phyloP scores from a whole-genome alignment of 1,284 basidiomycete species.

The Sanguinoderma infundibulare region DNA sequence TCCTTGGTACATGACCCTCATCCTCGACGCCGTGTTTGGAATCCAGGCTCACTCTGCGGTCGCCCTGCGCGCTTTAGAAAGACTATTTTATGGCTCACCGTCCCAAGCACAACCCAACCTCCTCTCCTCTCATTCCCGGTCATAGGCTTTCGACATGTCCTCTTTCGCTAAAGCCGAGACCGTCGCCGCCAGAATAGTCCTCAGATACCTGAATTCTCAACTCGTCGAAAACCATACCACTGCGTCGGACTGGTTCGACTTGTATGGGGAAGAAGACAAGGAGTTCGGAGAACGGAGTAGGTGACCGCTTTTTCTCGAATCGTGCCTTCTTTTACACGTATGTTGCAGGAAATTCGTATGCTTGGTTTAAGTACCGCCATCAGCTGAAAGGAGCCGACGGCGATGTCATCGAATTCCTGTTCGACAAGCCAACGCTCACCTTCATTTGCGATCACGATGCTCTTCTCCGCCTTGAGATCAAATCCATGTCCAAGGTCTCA shows the following conservation, averaged over 20 bases:
- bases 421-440: constrained; percentile 26
- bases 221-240: constrained; percentile 33
- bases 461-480: constrained; percentile 25
- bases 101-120: not conserved
- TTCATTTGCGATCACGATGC: constrained; percentile 37
- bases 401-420: constrained; percentile 19
- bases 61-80: not conserved
- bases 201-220: constrained; percentile 37
- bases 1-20: not conserved
- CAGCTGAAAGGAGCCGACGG: not conserved
- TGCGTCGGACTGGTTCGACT: constrained; percentile 24
- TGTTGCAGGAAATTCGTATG: constrained; percentile 17
- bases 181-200: constrained; percentile 27
- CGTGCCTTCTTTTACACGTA: not conserved
- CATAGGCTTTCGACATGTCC: not conserved
- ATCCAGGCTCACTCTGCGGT: too few relatives aligned
- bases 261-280: constrained; percentile 13
- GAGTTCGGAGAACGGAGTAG: constrained; percentile 7
- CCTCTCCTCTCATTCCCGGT: not conserved
- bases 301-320: not conserved
- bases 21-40: too few relatives aligned
- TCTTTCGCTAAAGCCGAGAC: not conserved
- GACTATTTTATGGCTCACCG: not conserved
- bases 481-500: not conserved
- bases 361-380: constrained; percentile 16